Evolutionary conservation across 768 basidiomycete species (phyloP).

Genomic region (Mycena galopus): DNA sequence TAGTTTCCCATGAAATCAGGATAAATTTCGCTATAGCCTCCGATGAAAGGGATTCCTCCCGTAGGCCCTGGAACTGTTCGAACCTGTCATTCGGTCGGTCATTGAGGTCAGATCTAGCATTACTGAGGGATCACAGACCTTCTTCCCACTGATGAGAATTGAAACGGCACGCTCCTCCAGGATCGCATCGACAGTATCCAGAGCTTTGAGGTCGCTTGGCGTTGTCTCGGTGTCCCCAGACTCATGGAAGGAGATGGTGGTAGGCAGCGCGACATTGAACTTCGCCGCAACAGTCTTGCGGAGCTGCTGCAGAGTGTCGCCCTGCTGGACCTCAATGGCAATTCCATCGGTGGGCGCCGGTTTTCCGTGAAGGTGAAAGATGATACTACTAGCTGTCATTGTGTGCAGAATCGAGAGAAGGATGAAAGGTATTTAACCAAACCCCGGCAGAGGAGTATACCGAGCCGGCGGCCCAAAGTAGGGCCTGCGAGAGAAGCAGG

Average conservation of each 20-base stretch:
- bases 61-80: conserved; percentile 29
- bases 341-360: conserved; percentile 25
- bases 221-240: conserved; percentile 6
- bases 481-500: too few species aligned
- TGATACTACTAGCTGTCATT: too few species aligned
- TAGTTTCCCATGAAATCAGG: conserved; percentile 36
- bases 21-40: conserved; percentile 33
- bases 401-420: too few species aligned
- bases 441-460: too few species aligned
- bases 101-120: too few species aligned
- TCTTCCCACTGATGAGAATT: conserved; percentile 31
- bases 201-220: background rate
- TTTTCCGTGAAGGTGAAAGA: conserved; percentile 31
- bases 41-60: conserved; percentile 31
- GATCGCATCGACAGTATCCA: conserved; percentile 11
- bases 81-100: background rate
- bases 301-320: background rate
- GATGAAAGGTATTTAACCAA: too few species aligned
- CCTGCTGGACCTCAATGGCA: conserved; percentile 4
- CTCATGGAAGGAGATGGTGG: conserved; percentile 27
- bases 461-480: too few species aligned
- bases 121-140: too few species aligned
- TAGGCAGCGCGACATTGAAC: conserved; percentile 14
- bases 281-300: conserved; percentile 22
- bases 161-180: background rate